phyloP scores from a whole-genome alignment of 441 rosid species.

The Eutrema salsugineum region DNA sequence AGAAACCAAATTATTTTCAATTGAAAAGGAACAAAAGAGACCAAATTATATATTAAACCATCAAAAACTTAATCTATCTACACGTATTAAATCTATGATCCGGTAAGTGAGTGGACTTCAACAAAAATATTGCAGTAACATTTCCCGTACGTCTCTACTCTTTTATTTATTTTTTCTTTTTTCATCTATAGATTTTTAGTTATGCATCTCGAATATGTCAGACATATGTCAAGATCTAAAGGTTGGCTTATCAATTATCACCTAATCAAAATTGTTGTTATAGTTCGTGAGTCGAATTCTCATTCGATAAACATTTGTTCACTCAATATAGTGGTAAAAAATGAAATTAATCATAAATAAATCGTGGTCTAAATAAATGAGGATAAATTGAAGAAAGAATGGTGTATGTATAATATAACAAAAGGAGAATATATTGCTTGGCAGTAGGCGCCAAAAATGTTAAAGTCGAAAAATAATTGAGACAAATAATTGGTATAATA shows the following conservation, averaged over 20 bases:
- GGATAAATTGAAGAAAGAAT: not conserved
- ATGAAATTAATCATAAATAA: not conserved
- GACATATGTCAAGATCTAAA: not conserved
- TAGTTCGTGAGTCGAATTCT: not conserved
- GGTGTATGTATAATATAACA: not conserved
- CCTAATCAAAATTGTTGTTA: not conserved
- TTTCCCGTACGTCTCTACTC: not conserved
- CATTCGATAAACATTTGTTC: too few species aligned
- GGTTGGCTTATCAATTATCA: not conserved
- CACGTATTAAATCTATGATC: not conserved
- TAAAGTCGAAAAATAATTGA: conserved; percentile 13
- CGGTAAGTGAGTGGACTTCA: not conserved
- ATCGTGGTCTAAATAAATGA: not conserved
- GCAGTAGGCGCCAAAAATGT: not conserved
- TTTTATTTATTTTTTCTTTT: not conserved
- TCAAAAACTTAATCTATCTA: not conserved
- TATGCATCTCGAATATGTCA: not conserved
- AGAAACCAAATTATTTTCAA: too few species aligned
- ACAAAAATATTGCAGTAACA: not conserved
- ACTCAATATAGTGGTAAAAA: not conserved
- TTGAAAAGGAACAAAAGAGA: too few species aligned
- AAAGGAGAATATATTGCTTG: not conserved
- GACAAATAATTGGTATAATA: conserved; percentile 1
- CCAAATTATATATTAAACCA: too few species aligned
- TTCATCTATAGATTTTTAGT: not conserved